Evolutionary conservation across 805 yeast genomes (phyloP).

Genomic region (Yamadazyma sp.): DNA sequence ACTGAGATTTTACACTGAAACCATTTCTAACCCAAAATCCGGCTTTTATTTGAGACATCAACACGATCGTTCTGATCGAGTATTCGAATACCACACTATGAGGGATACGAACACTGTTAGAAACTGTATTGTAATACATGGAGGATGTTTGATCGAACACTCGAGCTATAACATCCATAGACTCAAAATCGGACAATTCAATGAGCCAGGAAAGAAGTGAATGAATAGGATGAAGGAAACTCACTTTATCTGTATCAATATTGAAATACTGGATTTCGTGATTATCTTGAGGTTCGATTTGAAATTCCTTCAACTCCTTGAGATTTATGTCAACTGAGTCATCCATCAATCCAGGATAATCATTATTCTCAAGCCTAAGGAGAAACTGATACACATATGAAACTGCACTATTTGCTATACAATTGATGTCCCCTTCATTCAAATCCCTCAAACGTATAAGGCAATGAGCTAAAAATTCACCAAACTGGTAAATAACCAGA

Average conservation of each 20-base stretch:
- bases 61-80: conserved; percentile 71
- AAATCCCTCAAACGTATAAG: conserved; percentile 25
- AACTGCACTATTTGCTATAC: conserved; percentile 21
- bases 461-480: conserved; percentile 51
- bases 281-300: conserved; percentile 22
- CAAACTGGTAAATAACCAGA: conserved; percentile 63
- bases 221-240: conserved; percentile 80
- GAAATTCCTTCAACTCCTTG: conserved; percentile 11
- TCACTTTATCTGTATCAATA: conserved; percentile 44
- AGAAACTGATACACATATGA: conserved; percentile 27
- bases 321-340: conserved; percentile 26
- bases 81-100: conserved; percentile 55
- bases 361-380: conserved; percentile 25
- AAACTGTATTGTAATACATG: neutral
- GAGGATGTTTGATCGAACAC: conserved; percentile 16
- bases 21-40: conserved; percentile 98
- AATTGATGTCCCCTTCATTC: conserved; percentile 14
- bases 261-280: conserved; percentile 19
- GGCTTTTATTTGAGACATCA: conserved; percentile 78
- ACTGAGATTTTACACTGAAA: conserved; percentile 70
- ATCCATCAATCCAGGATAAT: conserved; percentile 25
- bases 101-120: conserved; percentile 12
- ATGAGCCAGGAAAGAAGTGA: conserved; percentile 69
- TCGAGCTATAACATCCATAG: conserved; percentile 19
- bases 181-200: conserved; percentile 43